phyloP scores from a whole-genome alignment of 2,329 filamentous ascomycete species.

The Pezicula carpinea region DNA sequence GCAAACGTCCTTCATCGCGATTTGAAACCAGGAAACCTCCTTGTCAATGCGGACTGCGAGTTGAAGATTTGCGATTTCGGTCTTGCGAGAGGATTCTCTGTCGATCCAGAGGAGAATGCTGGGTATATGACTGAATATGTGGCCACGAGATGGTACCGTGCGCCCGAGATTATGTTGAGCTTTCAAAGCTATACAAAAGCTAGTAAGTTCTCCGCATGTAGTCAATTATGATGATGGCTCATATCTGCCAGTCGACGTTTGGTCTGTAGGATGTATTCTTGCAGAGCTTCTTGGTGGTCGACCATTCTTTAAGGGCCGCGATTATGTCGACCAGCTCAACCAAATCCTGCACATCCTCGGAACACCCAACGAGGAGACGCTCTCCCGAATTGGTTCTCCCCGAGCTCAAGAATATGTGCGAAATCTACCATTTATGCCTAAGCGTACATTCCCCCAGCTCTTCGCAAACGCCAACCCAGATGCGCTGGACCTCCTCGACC shows the following conservation, averaged over 20 bases:
- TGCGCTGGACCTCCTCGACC: slow-evolving; percentile 89
- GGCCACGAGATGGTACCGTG: slow-evolving; percentile 96
- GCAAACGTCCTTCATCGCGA: slow-evolving; percentile 97
- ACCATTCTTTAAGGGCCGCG: slow-evolving; percentile 98
- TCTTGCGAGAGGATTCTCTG: slow-evolving; percentile 90
- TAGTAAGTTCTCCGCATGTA: slow-evolving; percentile 61
- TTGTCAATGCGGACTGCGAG: slow-evolving; percentile 98
- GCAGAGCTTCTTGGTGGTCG: slow-evolving; percentile 93
- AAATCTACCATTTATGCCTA: slow-evolving; percentile 91
- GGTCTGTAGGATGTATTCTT: slow-evolving; percentile 97
- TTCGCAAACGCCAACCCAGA: slow-evolving; percentile 96
- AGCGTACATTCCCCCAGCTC: slow-evolving; percentile 80
- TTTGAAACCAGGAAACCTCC: slow-evolving; percentile 91
- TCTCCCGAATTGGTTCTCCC: slow-evolving; percentile 88
- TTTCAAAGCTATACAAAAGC: slow-evolving; percentile 99
- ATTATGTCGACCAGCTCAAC: slow-evolving; percentile 99
- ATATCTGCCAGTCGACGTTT: slow-evolving; percentile 85
- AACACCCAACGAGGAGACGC: slow-evolving; percentile 91
- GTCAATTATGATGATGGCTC: slow-evolving; percentile 10
- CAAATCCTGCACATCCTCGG: slow-evolving; percentile 98
- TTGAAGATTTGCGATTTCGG: slow-evolving; percentile 99
- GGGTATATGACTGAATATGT: slow-evolving; percentile 99
- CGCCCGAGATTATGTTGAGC: slow-evolving; percentile 98
- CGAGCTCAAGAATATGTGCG: slow-evolving; percentile 97
- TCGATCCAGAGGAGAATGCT: slow-evolving; percentile 96